These are phyloP conservation scores for Perilla frutescens DNA, from an alignment of 257 asterid species.

Conservation along the genomic window DNA sequence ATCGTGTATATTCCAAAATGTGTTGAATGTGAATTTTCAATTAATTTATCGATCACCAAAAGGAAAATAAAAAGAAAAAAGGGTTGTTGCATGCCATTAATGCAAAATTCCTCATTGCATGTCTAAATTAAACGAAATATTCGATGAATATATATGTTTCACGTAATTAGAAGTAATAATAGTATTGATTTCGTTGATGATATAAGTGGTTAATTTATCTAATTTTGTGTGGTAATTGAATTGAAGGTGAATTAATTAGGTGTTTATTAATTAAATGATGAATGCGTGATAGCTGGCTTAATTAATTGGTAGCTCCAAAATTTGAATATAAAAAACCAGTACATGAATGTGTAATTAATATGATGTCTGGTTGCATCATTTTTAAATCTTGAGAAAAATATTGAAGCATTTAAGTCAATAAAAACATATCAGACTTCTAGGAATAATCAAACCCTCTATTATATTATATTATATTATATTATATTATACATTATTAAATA, in stretches of 20 bases:
- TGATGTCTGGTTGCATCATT: conserved; percentile 35
- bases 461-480: no score
- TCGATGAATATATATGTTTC: not conserved
- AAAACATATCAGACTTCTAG: conserved; percentile 40
- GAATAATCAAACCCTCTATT: conserved; percentile 36
- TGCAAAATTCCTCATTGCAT: no score
- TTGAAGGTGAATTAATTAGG: not conserved
- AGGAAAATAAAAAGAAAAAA: no score
- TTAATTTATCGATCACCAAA: no score
- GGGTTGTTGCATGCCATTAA: no score
- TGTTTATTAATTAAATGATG: not conserved
- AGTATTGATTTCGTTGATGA: no score
- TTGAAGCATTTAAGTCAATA: conserved; percentile 48
- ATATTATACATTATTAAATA: not conserved
- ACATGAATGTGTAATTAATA: conserved; percentile 28
- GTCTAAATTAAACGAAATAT: no score
- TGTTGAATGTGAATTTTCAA: no score
- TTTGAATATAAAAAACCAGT: not conserved
- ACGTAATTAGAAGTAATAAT: not conserved
- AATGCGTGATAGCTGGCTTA: conserved; percentile 1
- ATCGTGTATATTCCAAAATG: no score
- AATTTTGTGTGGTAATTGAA: not conserved
- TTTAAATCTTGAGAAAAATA: conserved; percentile 40
- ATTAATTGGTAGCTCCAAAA: no score
- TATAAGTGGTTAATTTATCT: not conserved